These are phyloP conservation scores for Stephania japonica DNA, from an alignment of 164 flowering plant genomes.

Conservation along the genomic window DNA sequence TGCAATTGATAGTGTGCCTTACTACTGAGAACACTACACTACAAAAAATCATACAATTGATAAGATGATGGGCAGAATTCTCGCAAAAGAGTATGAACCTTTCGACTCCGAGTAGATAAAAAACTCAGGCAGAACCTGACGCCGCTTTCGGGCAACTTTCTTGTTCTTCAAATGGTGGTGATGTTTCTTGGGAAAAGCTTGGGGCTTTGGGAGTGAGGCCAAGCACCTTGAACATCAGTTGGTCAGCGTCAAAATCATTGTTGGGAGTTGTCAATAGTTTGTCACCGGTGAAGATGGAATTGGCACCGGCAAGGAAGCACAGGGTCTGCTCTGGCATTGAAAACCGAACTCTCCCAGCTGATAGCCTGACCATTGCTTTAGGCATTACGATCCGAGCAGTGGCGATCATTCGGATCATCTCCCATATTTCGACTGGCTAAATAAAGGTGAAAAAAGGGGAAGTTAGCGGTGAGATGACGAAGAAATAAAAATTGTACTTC, in stretches of 20 bases:
- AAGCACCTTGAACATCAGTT: slow-evolving; percentile 84
- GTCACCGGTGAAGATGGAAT: slow-evolving; percentile 95
- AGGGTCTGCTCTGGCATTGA: slow-evolving; percentile 89
- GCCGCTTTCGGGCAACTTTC: slow-evolving; percentile 46
- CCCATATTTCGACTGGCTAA: slow-evolving; percentile 99
- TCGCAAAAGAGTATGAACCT: background rate
- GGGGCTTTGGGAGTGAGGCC: slow-evolving; percentile 91
- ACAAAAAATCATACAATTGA: background rate
- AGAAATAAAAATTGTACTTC: background rate
- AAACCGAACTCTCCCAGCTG: slow-evolving; percentile 94
- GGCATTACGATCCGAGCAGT: slow-evolving; percentile 98
- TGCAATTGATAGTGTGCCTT: too few relatives aligned
- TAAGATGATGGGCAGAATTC: background rate
- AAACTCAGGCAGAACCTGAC: slow-evolving; percentile 24
- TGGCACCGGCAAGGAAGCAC: slow-evolving; percentile 97
- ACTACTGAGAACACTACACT: background rate
- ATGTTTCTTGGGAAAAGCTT: slow-evolving; percentile 35
- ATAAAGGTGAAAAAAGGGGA: slow-evolving; percentile 8
- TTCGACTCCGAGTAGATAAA: background rate
- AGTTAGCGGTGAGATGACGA: background rate
- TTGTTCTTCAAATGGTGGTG: slow-evolving; percentile 25
- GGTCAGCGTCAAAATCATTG: slow-evolving; percentile 87
- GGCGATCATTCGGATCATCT: slow-evolving; percentile 94
- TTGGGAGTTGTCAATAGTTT: slow-evolving; percentile 92
- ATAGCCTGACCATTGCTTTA: slow-evolving; percentile 91